These are phyloP conservation scores for Pestalotiopsis sp. DNA, from an alignment of 2,329 filamentous ascomycete genomes.

Conservation along the genomic window DNA sequence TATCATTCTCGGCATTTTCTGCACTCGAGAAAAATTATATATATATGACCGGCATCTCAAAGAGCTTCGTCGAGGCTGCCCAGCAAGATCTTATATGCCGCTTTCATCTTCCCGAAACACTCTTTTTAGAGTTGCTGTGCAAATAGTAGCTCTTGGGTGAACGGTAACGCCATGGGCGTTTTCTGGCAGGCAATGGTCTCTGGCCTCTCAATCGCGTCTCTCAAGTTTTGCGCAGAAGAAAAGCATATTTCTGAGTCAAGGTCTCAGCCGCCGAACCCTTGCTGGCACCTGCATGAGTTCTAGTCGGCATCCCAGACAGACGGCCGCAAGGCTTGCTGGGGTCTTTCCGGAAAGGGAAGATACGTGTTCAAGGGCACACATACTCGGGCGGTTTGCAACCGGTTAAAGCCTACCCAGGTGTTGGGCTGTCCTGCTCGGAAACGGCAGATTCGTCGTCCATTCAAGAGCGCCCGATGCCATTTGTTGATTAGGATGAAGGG, in stretches of 20 bases:
- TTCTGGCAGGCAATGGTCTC: not conserved
- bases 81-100: not conserved
- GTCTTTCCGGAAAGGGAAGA: slow-evolving; percentile 17
- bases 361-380: not conserved
- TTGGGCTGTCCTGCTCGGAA: not conserved
- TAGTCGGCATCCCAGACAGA: slow-evolving; percentile 5
- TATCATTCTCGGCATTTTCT: not conserved
- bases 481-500: not conserved
- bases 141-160: not conserved
- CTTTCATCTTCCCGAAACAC: slow-evolving; percentile 14
- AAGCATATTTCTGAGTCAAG: slow-evolving; percentile 5
- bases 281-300: not conserved
- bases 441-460: not conserved
- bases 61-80: not conserved
- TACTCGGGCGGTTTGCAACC: not conserved
- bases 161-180: not conserved
- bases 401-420: not conserved
- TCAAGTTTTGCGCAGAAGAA: not conserved
- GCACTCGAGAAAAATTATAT: not conserved
- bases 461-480: not conserved
- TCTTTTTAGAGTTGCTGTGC: not conserved
- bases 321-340: slow-evolving; percentile 9
- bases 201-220: not conserved
- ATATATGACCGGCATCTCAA: not conserved
- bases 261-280: slow-evolving; percentile 15